These are phyloP conservation scores for Acaromyces ingoldii DNA, from an alignment of 1,284 basidiomycete species.

Conservation along the genomic window DNA sequence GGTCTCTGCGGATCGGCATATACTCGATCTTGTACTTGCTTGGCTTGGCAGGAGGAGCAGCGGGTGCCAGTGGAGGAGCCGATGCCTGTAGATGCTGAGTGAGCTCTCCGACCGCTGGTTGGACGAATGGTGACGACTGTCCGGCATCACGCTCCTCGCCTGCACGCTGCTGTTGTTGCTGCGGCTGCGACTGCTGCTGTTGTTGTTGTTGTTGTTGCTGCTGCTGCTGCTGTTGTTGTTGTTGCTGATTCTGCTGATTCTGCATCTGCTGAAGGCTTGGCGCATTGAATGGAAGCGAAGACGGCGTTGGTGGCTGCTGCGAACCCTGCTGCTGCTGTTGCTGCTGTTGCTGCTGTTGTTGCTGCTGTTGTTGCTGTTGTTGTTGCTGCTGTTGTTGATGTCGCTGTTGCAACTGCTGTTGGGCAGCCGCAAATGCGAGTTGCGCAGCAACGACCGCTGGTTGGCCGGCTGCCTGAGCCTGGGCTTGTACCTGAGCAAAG, in stretches of 20 bases:
- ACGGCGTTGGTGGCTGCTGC: too few species aligned
- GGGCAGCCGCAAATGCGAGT: conserved; percentile 3
- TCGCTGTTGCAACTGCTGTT: conserved; percentile 13
- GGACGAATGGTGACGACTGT: too few species aligned
- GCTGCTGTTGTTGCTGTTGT: conserved; percentile 1
- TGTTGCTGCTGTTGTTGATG: conserved; percentile 9
- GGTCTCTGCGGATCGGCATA: conserved; percentile 69
- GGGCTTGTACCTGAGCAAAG: neutral
- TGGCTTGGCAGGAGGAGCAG: conserved; percentile 2
- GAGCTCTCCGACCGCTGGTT: too few species aligned
- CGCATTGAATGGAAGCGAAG: too few species aligned
- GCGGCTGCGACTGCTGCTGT: neutral
- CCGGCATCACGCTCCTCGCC: too few species aligned
- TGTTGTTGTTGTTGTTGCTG: conserved; percentile 17
- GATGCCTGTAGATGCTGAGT: too few species aligned
- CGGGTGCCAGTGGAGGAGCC: neutral
- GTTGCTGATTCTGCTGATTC: conserved; percentile 8
- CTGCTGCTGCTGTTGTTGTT: conserved; percentile 15
- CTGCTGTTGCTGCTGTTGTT: conserved; percentile 4
- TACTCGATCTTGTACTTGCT: conserved; percentile 84
- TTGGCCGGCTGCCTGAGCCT: conserved; percentile 8
- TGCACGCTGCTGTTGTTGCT: neutral
- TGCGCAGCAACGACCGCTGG: neutral
- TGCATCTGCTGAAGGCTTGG: conserved; percentile 5
- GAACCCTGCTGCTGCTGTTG: conserved; percentile 11